Percentiles rank a stretch among this genome's conserved stretches.
Evolutionary conservation across 169 alveolate species (phyloP).

Genomic region (Prorocentrum cordatum): DNA sequence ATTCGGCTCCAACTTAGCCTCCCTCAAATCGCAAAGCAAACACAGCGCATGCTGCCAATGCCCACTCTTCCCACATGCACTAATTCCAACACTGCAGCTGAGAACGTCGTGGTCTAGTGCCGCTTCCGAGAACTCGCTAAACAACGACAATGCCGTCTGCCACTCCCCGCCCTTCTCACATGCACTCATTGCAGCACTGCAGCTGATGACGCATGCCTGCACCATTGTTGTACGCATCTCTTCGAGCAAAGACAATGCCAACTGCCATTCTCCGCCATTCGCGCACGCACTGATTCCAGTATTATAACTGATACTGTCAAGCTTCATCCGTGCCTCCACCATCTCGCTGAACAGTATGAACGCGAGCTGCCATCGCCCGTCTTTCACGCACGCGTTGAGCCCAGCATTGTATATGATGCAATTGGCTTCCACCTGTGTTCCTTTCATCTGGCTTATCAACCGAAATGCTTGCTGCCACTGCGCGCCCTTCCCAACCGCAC

Average conservation of each 20-base stretch:
- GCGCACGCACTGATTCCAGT: not conserved
- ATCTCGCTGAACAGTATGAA: not conserved
- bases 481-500: not conserved
- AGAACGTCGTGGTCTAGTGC: not conserved
- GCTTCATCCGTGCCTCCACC: not conserved
- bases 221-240: not conserved
- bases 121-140: not conserved
- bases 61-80: not conserved
- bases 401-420: not conserved
- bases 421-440: not conserved
- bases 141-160: not conserved
- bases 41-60: not conserved
- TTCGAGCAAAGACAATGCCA: not conserved
- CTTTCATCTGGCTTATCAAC: not conserved
- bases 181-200: not conserved
- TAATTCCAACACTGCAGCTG: not conserved
- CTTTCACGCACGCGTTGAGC: not conserved
- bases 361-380: not conserved
- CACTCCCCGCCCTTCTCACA: not conserved
- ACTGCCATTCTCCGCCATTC: not conserved
- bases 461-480: not conserved
- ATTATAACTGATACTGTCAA: not conserved
- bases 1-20: not conserved
- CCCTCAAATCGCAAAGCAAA: not conserved
- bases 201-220: not conserved